Evolutionary conservation across 2,329 filamentous ascomycete genomes (phyloP).

Genomic region (Capronia americana): DNA sequence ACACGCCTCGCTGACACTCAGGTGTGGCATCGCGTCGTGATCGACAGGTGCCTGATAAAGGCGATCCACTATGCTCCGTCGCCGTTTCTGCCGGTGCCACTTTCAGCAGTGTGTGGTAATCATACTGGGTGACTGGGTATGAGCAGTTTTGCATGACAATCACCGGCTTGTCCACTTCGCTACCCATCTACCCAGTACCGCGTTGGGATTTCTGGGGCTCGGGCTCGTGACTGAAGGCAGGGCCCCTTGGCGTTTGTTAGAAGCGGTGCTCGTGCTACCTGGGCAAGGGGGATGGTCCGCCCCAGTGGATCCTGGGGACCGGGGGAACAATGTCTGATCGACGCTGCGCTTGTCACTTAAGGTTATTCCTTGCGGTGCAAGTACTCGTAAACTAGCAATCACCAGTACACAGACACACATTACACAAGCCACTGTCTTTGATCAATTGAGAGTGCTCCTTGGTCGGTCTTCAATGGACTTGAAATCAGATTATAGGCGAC

Average conservation of each 20-base stretch:
- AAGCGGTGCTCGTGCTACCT: conserved; percentile 4
- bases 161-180: not conserved
- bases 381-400: too few relatives aligned
- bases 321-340: not conserved
- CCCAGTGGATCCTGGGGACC: not conserved
- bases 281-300: not conserved
- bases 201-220: too few relatives aligned
- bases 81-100: not conserved
- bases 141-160: not conserved
- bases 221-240: not conserved
- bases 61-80: not conserved
- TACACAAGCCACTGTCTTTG: too few relatives aligned
- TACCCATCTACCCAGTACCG: not conserved
- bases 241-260: not conserved
- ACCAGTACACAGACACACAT: too few relatives aligned
- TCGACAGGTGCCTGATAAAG: not conserved
- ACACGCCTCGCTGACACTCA: not conserved
- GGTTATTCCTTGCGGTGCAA: conserved; percentile 1
- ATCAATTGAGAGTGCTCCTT: not conserved
- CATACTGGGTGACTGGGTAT: not conserved
- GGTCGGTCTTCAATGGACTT: not conserved
- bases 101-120: not conserved
- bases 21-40: not conserved
- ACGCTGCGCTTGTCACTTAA: not conserved
- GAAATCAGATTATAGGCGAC: too few relatives aligned